Base-by-base conservation (phyloP, 352 stramenopile species). In the Nothophytophthora sp. region DNA sequence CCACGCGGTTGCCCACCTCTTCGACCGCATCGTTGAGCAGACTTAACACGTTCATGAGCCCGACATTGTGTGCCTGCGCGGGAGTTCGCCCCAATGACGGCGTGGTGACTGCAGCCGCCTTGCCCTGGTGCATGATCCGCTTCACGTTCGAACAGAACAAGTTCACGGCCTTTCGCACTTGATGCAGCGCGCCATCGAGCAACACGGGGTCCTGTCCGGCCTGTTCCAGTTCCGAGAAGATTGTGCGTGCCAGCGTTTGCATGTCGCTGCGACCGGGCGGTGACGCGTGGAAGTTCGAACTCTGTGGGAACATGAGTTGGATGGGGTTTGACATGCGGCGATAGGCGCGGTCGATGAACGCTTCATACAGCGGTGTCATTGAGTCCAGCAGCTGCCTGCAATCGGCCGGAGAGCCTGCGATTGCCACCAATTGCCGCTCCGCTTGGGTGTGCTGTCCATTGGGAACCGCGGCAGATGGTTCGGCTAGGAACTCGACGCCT, bases 231-330 rank as follows among this genome's bases (percentile, higher is more conserved):
- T 93, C 81, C 1, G 67, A 62, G 23, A 82, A 75, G 28, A 95
- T 84, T 15, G 82, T 88, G 22, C 80, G 79, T 15, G 81, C 78
- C 3, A 95, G 61, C 9, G 81, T 91, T 52, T 89, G 79, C 75
- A 94, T 93, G 23, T 95, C 85, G 32, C 75, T 92, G 11, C 83
- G 75, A 20, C 81, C 85, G 10, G 85, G 85, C 7, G 83, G 81
- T 20, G 83, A 92, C 36, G 81, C 70, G 57, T 95, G 85, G 58
- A 92, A 95, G 52, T 83, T 87, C 16, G 77, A 64, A 58, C 78
- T 92, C 28, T 92, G 77, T 8, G 85, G 85, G 46, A 95, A 95
- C 85, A 95, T 95, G 56, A 95, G 80, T 55, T 92, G 67, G 32
- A 95, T 90, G 33, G 83, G 85, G 23, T 82, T 86, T 3, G 73